Evolutionary conservation across 208 protist species (phyloP), one percentile per base, ranked within the genome.

Genomic region (Porcisia hertigi): DNA sequence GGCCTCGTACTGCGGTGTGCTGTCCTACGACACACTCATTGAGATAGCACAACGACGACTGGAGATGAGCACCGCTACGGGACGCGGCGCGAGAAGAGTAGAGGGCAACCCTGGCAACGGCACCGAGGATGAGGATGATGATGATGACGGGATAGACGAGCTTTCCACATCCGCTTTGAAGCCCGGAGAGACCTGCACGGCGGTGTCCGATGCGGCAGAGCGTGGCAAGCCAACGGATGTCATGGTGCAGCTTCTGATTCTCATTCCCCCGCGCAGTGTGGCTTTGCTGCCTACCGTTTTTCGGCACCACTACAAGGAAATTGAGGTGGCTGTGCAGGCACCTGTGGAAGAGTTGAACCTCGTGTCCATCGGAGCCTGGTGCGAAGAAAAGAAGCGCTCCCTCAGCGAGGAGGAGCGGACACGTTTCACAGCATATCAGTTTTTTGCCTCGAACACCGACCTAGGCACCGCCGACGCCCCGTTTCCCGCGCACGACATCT

Each of bases 371-470:
- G 76, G 75, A 11, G 64, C 73, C 23, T 96, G 92, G 91, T 96
- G 92, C 77, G 85, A 86, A 77, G 76, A 78, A 64, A 91, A 92
- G 79, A 80, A 85, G 45, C 55, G 63, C 25, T 79, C 87, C 34
- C 87, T 96, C 41, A 94, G 83, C 62, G 88, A 93, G 73, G 91
- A 92, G 81, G 90, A 96, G 73, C 82, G 88, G 59, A 92, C 86
- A 23, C 88, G 92, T 34, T 96, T 93, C 72, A 70, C 65, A 3
- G 84, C 85, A 20, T 96, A 96, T 69, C 81, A 92, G 69, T 76
- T 94, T 49, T 89, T 91, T 25, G 71, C 92, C 53, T 74, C 75
- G 16, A 59, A 79, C 55, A 49, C 69, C 57, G 59, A 78, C 43
- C 69, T 88, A 1, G 77, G 78, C 43, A 80, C 16, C 53, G 43